Percentiles rank a stretch among this genome's conserved stretches.
These are phyloP conservation scores for Geranomyces variabilis DNA, from an alignment of 192 early-diverging fungal genomes.

Conservation along the genomic window DNA sequence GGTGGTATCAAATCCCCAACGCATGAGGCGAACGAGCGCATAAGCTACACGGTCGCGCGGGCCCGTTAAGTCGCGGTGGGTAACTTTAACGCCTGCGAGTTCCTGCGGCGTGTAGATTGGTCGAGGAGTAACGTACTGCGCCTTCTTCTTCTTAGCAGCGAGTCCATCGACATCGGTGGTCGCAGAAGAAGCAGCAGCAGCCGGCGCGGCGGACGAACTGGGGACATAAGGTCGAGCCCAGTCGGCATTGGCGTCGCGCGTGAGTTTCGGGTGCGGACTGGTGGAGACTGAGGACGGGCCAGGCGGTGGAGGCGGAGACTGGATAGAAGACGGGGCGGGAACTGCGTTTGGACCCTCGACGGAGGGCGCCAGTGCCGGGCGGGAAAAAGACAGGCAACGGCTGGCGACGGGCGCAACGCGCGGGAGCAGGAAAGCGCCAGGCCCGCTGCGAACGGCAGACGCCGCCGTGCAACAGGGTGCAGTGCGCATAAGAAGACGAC, in stretches of 20 bases:
- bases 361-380: no score
- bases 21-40: slow-evolving; percentile 35
- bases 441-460: no score
- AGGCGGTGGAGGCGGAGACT: no score
- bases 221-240: not conserved
- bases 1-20: slow-evolving; percentile 37
- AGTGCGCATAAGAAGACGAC: no score
- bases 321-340: no score
- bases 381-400: no score
- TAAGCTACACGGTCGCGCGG: slow-evolving; percentile 37
- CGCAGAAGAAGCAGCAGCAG: not conserved
- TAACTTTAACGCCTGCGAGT: slow-evolving; percentile 28
- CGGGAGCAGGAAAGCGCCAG: no score
- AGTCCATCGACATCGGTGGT: not conserved
- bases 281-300: not conserved
- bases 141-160: slow-evolving; percentile 11
- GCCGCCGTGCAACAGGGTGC: no score
- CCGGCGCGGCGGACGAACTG: no score
- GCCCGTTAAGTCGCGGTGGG: slow-evolving; percentile 26
- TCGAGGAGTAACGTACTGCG: slow-evolving; percentile 32
- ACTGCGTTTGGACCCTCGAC: no score
- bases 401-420: no score
- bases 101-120: slow-evolving; percentile 42
- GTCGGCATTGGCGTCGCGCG: slow-evolving; percentile 10
- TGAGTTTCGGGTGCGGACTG: slow-evolving; percentile 24